Evolutionary conservation across 2,329 filamentous ascomycete species (phyloP).

Genomic region (Diaporthe longicolla): DNA sequence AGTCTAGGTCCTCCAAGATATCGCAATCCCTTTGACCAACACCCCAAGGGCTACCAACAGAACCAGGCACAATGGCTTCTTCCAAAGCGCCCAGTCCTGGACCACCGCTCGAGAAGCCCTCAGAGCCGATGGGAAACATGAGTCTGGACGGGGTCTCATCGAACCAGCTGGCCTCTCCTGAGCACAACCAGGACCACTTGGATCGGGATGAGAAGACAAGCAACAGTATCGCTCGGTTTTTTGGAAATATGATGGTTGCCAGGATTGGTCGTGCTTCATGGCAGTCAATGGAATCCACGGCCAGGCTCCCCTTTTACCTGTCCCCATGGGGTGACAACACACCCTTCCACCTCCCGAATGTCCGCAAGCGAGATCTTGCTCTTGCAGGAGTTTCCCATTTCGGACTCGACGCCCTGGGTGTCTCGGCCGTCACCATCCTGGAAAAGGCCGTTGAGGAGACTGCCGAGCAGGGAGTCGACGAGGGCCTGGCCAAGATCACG

Average conservation of each 20-base stretch:
- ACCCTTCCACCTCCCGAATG: conserved; percentile 44
- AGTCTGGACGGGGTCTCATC: conserved; percentile 34
- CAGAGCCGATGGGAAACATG: conserved; percentile 39
- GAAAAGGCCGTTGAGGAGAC: conserved; percentile 43
- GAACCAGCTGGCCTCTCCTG: conserved; percentile 36
- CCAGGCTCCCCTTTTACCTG: conserved; percentile 44
- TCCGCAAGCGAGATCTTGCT: conserved; percentile 45
- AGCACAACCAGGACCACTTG: conserved; percentile 39
- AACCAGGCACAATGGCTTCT: background rate
- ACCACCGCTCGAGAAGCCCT: conserved; percentile 30
- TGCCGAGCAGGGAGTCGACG: conserved; percentile 44
- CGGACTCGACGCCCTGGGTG: conserved; percentile 43
- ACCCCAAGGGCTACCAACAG: conserved; percentile 29
- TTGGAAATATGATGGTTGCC: conserved; percentile 45
- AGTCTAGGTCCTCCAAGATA: background rate
- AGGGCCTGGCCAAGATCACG: conserved; percentile 40
- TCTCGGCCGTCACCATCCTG: conserved; percentile 43
- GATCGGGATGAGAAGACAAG: conserved; percentile 42
- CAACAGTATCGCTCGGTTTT: conserved; percentile 42
- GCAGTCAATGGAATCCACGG: conserved; percentile 44
- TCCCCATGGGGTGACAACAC: conserved; percentile 46
- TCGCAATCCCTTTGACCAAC: conserved; percentile 20
- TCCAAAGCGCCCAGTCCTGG: conserved; percentile 1
- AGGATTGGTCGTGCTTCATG: conserved; percentile 43
- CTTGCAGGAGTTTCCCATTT: conserved; percentile 45